Base-by-base conservation (phyloP, 2,329 filamentous ascomycete species). In the Scytalidium lignicola region DNA sequence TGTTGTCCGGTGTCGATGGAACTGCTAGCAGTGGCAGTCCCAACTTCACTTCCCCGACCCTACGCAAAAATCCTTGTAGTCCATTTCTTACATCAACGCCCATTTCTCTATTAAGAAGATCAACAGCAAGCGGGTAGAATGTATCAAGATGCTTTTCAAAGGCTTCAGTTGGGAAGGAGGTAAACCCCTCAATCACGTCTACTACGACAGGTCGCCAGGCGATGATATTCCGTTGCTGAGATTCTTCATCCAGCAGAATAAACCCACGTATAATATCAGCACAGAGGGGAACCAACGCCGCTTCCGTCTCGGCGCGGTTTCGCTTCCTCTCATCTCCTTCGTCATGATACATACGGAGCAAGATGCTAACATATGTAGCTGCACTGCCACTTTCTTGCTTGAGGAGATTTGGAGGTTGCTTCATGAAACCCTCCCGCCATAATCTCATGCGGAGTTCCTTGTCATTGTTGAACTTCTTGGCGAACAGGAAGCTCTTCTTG, bases 371-470 rank as follows among this genome's bases (percentile, higher is more conserved):
- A 66, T 99, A 99, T 1, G 95, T 96, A 2, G 89, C 88, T 1
- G 93, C 93, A 48, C 86, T 88, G 39, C 93, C 92, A 53, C 83
- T 89, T 71, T 99, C 93, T 67, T 99, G 93, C 72, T 99, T 99
- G 23, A 99, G 79, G 12, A 99, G 76, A 62, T 99, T 99, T 2
- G 93, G 93, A 15, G 93, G 92, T 65, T 99, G 93, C 71, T 95
- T 96, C 93, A 99, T 99, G 76, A 99, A 99, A 0, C 95, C 93
- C 67, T 99, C 93, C 45, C 90, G 80, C 90, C 95, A 99, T 17
- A 99, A 76, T 17, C 89, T 83, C 78, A 95, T 95, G 42, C 93
- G 84, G 32, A 99, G 75, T 58, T 97, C 93, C 69, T 96, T 95
- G 70, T 99, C 91, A 55, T 90, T 90, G 67, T 99, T 99, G 76